Conservation (phyloP, 345 rosid species). For the Raphanus sativus region DNA sequence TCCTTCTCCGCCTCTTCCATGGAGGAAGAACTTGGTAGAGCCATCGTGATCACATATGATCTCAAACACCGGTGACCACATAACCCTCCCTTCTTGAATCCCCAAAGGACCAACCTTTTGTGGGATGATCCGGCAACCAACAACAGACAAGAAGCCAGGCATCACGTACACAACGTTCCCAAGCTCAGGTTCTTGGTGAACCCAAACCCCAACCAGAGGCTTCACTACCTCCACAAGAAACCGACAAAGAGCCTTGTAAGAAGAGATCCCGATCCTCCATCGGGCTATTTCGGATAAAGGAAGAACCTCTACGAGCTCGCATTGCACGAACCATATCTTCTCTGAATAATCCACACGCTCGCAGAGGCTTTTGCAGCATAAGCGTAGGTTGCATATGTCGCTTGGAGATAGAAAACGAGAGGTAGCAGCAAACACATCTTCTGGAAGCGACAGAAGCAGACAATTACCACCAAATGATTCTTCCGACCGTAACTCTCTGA, state of each 20-base stretch:
- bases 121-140: not conserved
- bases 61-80: not conserved
- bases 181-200: slow-evolving; percentile 45
- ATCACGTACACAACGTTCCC: not conserved
- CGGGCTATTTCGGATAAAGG: slow-evolving; percentile 53
- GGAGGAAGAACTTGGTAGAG: not conserved
- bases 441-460: slow-evolving; percentile 46
- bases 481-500: not conserved
- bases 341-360: slow-evolving; percentile 54
- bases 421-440: slow-evolving; percentile 59
- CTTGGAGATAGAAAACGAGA: slow-evolving; percentile 56
- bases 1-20: not conserved
- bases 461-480: not conserved
- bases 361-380: slow-evolving; percentile 54
- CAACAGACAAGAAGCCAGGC: not conserved
- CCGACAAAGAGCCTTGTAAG: slow-evolving; percentile 61
- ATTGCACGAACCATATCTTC: slow-evolving; percentile 28
- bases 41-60: not conserved
- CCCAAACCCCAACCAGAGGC: slow-evolving; percentile 82
- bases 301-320: slow-evolving; percentile 54
- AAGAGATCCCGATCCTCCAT: slow-evolving; percentile 65
- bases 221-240: slow-evolving; percentile 58
- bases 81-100: not conserved
- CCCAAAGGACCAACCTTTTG: not conserved
- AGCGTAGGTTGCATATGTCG: slow-evolving; percentile 60